Conservation (phyloP, 495 filamentous ascomycete species). For the Opeltia flavorubescens region DNA sequence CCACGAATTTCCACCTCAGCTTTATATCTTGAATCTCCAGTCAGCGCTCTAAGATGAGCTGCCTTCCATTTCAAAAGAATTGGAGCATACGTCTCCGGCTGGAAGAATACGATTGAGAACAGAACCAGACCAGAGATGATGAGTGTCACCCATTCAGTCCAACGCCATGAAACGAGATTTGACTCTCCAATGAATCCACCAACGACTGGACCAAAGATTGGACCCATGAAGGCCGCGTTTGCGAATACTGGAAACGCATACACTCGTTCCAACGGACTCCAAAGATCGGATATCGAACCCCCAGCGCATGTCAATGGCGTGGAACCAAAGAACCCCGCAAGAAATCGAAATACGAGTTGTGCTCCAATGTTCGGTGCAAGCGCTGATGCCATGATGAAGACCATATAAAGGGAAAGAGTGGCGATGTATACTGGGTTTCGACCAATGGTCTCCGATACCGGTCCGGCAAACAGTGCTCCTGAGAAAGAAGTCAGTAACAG, state of each 20-base stretch:
- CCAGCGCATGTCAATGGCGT: constrained; percentile 39
- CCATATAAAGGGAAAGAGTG: constrained; percentile 34
- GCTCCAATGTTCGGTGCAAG: constrained; percentile 37
- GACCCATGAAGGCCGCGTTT: constrained; percentile 27
- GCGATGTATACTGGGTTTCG: constrained; percentile 44
- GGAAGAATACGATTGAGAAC: constrained; percentile 27
- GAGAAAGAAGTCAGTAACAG: neutral
- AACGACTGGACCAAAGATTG: constrained; percentile 32
- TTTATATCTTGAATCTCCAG: constrained; percentile 29
- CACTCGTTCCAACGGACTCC: constrained; percentile 33
- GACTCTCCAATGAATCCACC: constrained; percentile 33
- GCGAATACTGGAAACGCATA: constrained; percentile 36
- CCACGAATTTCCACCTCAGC: constrained; percentile 31
- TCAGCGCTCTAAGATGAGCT: constrained; percentile 28
- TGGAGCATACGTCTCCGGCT: constrained; percentile 38
- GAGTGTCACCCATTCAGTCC: constrained; percentile 38
- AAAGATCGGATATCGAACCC: constrained; percentile 37
- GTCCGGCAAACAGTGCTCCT: constrained; percentile 33
- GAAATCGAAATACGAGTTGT: constrained; percentile 36
- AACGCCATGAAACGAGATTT: constrained; percentile 30
- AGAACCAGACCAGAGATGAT: constrained; percentile 31
- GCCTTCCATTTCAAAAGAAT: constrained; percentile 40
- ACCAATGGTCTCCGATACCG: constrained; percentile 44
- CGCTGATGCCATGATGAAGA: constrained; percentile 36
- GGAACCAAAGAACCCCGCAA: constrained; percentile 36